These are phyloP conservation scores for Podila minutissima DNA, from an alignment of 192 early-diverging fungal species.

Conservation along the genomic window DNA sequence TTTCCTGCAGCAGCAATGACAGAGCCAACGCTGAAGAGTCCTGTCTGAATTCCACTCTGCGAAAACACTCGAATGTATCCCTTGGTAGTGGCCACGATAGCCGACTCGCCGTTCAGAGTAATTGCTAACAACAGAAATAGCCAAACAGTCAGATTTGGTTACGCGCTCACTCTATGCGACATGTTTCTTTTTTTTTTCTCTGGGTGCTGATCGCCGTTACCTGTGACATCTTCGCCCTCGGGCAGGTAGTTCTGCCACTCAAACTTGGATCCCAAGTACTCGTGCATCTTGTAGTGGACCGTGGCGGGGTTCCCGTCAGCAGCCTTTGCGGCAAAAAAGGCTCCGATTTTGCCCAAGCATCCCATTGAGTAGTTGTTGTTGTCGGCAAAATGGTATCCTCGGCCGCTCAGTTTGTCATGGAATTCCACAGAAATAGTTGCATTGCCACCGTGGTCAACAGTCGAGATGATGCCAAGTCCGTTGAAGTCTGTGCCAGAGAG, in stretches of 20 bases:
- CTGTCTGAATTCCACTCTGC: slow-evolving; percentile 80
- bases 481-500: slow-evolving; percentile 72
- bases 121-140: slow-evolving; percentile 59
- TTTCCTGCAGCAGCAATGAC: slow-evolving; percentile 52
- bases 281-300: slow-evolving; percentile 77
- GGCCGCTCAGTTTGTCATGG: slow-evolving; percentile 82
- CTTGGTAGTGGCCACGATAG: slow-evolving; percentile 76
- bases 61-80: slow-evolving; percentile 85
- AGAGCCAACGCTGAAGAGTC: slow-evolving; percentile 72
- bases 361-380: slow-evolving; percentile 83
- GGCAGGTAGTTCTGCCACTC: slow-evolving; percentile 84
- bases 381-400: slow-evolving; percentile 88
- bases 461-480: slow-evolving; percentile 81
- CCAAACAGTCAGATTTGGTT: too few species aligned
- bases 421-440: slow-evolving; percentile 88
- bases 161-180: background rate
- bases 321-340: slow-evolving; percentile 74
- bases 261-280: slow-evolving; percentile 71
- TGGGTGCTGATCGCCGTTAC: slow-evolving; percentile 18
- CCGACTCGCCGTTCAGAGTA: slow-evolving; percentile 73
- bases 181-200: background rate
- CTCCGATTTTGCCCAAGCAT: slow-evolving; percentile 73
- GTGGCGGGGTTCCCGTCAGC: slow-evolving; percentile 61
- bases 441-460: slow-evolving; percentile 75
- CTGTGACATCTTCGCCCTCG: slow-evolving; percentile 71